Evolutionary conservation across 176 grass and related monocot genomes (phyloP).

Genomic region (Aegilops speltoides): DNA sequence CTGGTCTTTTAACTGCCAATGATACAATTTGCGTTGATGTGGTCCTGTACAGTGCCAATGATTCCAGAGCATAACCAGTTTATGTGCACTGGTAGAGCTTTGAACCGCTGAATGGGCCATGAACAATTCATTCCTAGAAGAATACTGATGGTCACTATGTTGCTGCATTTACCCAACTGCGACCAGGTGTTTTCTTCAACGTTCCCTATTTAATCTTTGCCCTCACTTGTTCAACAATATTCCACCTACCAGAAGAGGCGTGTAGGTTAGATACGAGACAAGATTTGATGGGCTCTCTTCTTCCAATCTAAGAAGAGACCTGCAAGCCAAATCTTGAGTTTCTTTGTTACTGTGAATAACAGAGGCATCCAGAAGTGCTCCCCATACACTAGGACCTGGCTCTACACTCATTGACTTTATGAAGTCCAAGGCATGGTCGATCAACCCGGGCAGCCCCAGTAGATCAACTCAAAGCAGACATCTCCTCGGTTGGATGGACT

Average conservation of each 20-base stretch:
- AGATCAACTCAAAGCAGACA: slow-evolving; percentile 71
- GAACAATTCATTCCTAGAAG: background rate
- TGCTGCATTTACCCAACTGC: slow-evolving; percentile 52
- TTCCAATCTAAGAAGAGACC: slow-evolving; percentile 53
- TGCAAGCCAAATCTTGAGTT: slow-evolving; percentile 55
- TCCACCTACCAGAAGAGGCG: slow-evolving; percentile 60
- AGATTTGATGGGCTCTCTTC: slow-evolving; percentile 49
- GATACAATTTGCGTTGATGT: background rate
- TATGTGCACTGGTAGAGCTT: background rate
- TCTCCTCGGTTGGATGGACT: slow-evolving; percentile 54
- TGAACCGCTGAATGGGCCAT: background rate
- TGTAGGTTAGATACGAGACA: slow-evolving; percentile 64
- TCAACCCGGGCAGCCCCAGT: slow-evolving; percentile 47
- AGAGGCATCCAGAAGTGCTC: slow-evolving; percentile 67
- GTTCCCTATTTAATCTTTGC: slow-evolving; percentile 44
- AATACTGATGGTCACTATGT: background rate
- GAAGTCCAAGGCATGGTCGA: slow-evolving; percentile 53
- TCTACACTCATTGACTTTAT: slow-evolving; percentile 54
- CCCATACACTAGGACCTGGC: slow-evolving; percentile 59
- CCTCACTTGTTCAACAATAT: slow-evolving; percentile 62
- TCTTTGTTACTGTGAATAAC: slow-evolving; percentile 46
- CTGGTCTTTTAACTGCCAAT: background rate
- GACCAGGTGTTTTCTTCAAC: slow-evolving; percentile 49
- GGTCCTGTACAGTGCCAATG: background rate
- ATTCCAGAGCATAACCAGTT: slow-evolving; percentile 16